Base-by-base conservation (phyloP, 495 filamentous ascomycete species). In the Hypoxylon rickii region DNA sequence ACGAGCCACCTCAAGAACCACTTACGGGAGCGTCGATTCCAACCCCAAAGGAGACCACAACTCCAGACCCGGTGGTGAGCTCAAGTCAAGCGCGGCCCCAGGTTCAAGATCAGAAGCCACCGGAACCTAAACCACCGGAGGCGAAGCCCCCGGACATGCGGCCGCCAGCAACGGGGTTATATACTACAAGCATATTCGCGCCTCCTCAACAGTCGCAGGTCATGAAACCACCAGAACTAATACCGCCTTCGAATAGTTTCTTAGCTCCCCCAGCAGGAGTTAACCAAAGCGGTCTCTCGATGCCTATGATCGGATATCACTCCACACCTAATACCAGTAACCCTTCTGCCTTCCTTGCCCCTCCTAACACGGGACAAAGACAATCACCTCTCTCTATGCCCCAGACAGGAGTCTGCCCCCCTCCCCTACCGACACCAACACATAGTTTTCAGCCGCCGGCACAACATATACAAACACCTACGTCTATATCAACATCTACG, bases 351-450 rank as follows among this genome's bases (percentile, higher is more conserved):
- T 64, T 75, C 12, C 74, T 79, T 18, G 76, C 76, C 15, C 64
- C 64, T 6, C 76, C 76, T 10, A 78, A 77, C 43, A 71, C 76
- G 11, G 58, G 69, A 19, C 74, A 72, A 46, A 65, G 69, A 36
- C 66, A 67, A 33, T 73, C 73, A 4, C 69, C 73, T 36, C 64
- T 75, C n/a, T 73, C 75, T 20, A 63, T 71, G 63, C 65, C 66
- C 47, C 66, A 66, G 45, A 56, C 63, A 5, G 58, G 64, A 20
- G 49, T 44, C 45, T 46, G 53, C 34, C 47, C 52, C 47, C 54
- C 67, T 52, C 31, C 46, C 11, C 22, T 53, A 10, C 40, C 58
- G 8, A 19, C 47, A 8, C 37, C 44, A 31, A 15, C 32, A 33
- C 52, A 48, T 31, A 12, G 38, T 34, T 57, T 51, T 22, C 64